Evolutionary conservation across 2,329 filamentous ascomycete species (phyloP), one percentile per base, ranked within the genome.

Genomic region (Pseudogymnoascus verrucosus): DNA sequence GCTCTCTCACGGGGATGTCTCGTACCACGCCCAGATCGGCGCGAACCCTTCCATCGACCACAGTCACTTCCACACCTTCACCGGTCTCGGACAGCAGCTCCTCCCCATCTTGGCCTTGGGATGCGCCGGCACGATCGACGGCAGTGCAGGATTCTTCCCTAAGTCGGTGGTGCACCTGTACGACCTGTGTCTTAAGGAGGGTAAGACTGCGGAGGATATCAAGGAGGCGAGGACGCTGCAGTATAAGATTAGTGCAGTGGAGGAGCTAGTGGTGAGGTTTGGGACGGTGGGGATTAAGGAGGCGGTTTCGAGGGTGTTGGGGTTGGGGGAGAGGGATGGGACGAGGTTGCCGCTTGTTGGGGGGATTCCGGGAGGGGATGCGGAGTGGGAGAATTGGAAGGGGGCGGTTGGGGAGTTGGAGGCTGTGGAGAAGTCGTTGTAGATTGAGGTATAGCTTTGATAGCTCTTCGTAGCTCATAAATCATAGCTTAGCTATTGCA

Each of bases 251-350:
- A 87, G 83, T 68, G 77, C 78, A 2, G 81, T 84, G 31, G 85
- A 88, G 72, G 85, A 87, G 74, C 75, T 85, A 54, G 80, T 89
- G 62, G 85, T 81, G 0, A 79, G 75, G 66, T 84, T 79, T 71
- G 85, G 86, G 0, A 83, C 83, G 0, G 79, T 88, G 0, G 86
- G 86, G 1, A 86, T 89, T 71, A 88, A 87, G 72, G 86, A 89
- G 74, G 84, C 81, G 0, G 77, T 85, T 5, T 81, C 80, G 64
- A 76, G 85, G 44, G 75, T 87, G n/a, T 78, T 84, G 65, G 81
- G 82, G 0, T 78, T 87, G 63, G 86, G 86, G 1, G 83, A 84
- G 62, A 73, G 76, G 63, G 84, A 86, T 65, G 85, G 84, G 11
- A 84, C 82, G 5, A 77, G 86, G 63, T 70, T 88, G 67, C 86